Conservation (phyloP, 225 moss, liverwort and hornwort genomes). For the Physcomitrium patens region DNA sequence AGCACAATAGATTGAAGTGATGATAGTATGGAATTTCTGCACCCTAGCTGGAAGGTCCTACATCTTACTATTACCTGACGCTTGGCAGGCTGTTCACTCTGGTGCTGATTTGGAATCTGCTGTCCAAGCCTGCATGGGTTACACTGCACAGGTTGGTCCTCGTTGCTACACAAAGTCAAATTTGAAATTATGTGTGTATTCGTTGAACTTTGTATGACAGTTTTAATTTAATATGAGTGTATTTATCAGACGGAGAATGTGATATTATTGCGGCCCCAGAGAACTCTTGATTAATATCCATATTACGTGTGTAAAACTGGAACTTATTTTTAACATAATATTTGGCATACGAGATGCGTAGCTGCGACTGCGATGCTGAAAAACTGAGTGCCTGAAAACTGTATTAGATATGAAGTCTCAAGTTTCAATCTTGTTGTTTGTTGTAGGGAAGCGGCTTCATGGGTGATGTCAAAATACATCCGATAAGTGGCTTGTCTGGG, state of each 20-base stretch:
- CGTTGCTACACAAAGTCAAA: neutral
- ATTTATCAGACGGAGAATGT: neutral
- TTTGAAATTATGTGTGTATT: neutral
- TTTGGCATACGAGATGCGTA: neutral
- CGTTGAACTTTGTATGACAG: neutral
- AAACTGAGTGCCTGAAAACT: constrained; percentile 2
- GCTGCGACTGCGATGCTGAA: neutral
- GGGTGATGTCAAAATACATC: constrained; percentile 67
- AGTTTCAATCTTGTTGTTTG: neutral
- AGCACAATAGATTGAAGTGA: neutral
- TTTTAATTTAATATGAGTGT: neutral
- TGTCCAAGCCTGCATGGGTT: constrained; percentile 82
- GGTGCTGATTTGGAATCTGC: constrained; percentile 96
- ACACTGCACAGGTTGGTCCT: constrained; percentile 62
- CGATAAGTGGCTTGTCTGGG: constrained; percentile 63
- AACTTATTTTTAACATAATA: neutral
- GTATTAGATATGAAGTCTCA: constrained; percentile 10
- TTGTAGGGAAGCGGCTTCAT: constrained; percentile 69
- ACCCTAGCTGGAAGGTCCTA: neutral
- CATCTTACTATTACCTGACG: constrained; percentile 26
- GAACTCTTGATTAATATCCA: neutral
- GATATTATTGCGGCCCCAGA: neutral
- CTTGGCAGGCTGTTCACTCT: constrained; percentile 86
- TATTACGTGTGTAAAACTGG: neutral
- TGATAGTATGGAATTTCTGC: neutral